A percentile compares a stretch with the other conserved stretches of the same genome.
phyloP scores from a whole-genome alignment of 2,329 filamentous ascomycete species.

The Helicocarpus griseus region DNA sequence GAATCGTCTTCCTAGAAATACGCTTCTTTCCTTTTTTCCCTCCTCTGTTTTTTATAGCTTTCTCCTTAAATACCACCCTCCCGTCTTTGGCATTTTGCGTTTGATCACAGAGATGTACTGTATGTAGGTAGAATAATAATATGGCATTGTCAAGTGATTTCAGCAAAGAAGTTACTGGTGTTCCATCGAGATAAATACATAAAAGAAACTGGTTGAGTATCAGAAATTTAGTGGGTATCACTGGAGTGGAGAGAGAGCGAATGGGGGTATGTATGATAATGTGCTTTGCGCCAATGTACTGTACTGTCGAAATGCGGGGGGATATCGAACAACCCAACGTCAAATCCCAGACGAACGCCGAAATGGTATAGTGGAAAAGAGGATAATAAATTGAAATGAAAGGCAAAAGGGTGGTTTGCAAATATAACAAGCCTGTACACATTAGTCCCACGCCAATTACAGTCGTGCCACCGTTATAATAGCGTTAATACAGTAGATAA shows the following conservation, averaged over 20 bases:
- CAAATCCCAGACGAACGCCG: background rate
- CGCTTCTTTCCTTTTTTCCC: background rate
- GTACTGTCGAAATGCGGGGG: background rate
- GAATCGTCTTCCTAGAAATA: background rate
- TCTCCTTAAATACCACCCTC: background rate
- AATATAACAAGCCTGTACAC: background rate
- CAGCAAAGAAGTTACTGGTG: no score
- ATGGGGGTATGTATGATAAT: no score
- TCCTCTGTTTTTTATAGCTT: background rate
- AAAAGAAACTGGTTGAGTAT: background rate
- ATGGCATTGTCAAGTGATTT: no score
- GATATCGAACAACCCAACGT: background rate
- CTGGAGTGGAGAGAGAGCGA: background rate
- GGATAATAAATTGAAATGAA: no score
- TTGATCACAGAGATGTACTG: background rate
- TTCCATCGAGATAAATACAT: no score
- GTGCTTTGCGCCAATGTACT: background rate
- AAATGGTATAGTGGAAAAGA: background rate
- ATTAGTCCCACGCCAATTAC: background rate
- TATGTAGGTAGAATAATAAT: background rate
- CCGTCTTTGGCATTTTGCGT: background rate
- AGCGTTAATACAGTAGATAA: background rate
- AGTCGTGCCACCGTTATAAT: background rate
- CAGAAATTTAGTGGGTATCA: slow-evolving; percentile 1
- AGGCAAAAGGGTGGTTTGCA: background rate